Percentiles rank a stretch among this genome's conserved stretches.
These are phyloP conservation scores for Phytophthora boehmeriae DNA, from an alignment of 352 stramenopile genomes.

Conservation along the genomic window DNA sequence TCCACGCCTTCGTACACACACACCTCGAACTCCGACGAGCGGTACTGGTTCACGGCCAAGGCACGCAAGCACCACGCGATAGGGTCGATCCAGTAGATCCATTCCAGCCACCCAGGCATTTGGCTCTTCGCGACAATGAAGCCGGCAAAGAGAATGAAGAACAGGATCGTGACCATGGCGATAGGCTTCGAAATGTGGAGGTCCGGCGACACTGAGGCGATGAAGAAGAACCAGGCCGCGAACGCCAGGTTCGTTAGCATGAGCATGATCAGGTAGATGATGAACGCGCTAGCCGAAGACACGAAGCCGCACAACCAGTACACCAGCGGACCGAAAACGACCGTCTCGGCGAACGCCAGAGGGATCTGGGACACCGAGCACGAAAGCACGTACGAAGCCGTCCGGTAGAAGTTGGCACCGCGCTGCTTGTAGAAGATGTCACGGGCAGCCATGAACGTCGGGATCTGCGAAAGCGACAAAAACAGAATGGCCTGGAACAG, in stretches of 20 bases:
- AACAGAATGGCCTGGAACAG: slow-evolving; percentile 84
- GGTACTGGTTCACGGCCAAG: slow-evolving; percentile 43
- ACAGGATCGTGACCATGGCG: no score
- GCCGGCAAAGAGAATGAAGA: no score
- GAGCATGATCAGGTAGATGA: slow-evolving; percentile 43
- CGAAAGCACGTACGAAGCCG: slow-evolving; percentile 71
- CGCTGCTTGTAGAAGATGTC: slow-evolving; percentile 85
- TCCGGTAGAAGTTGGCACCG: slow-evolving; percentile 77
- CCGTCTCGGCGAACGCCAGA: slow-evolving; percentile 47
- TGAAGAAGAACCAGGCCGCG: slow-evolving; percentile 38
- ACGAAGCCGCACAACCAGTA: slow-evolving; percentile 81
- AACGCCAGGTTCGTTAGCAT: slow-evolving; percentile 41
- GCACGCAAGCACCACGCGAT: slow-evolving; percentile 49
- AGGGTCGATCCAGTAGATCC: slow-evolving; percentile 66
- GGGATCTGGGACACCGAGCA: slow-evolving; percentile 30
- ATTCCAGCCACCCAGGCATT: slow-evolving; percentile 44
- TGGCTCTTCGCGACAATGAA: no score
- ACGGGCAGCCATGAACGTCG: slow-evolving; percentile 68
- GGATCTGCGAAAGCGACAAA: slow-evolving; percentile 68
- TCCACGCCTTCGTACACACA: slow-evolving; percentile 33
- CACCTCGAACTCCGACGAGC: slow-evolving; percentile 25
- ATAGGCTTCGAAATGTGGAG: no score
- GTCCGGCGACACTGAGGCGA: no score
- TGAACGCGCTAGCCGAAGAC: slow-evolving; percentile 20
- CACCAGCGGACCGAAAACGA: slow-evolving; percentile 75